Evolutionary conservation across 2,329 filamentous ascomycete species (phyloP).

Genomic region (Amauroascus niger): DNA sequence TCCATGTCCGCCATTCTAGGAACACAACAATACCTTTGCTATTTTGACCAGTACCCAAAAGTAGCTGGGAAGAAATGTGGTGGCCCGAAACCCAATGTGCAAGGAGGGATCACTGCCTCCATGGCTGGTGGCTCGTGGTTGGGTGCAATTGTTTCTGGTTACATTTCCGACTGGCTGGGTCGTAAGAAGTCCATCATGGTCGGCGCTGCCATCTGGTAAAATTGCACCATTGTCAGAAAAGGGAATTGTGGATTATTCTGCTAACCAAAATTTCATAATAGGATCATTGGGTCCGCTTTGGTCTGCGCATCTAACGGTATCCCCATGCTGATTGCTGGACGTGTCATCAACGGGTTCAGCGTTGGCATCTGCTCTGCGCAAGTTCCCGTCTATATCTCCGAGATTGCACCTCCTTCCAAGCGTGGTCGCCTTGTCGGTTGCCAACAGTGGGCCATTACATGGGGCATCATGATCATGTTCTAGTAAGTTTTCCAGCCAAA

Average conservation of each 20-base stretch:
- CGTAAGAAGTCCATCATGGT: slow-evolving; percentile 44
- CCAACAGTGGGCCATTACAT: slow-evolving; percentile 37
- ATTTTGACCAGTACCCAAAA: slow-evolving; percentile 50
- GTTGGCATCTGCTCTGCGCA: slow-evolving; percentile 37
- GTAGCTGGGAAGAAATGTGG: slow-evolving; percentile 33
- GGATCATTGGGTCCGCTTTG: slow-evolving; percentile 49
- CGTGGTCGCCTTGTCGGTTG: slow-evolving; percentile 35
- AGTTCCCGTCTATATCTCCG: slow-evolving; percentile 34
- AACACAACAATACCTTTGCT: slow-evolving; percentile 59
- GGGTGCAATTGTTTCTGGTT: slow-evolving; percentile 43
- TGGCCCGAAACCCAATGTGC: slow-evolving; percentile 44
- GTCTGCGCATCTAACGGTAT: slow-evolving; percentile 56
- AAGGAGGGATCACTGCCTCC: slow-evolving; percentile 52
- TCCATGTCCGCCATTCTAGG: slow-evolving; percentile 62
- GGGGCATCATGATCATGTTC: slow-evolving; percentile 50
- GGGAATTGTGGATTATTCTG: background rate
- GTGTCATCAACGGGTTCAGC: slow-evolving; percentile 36
- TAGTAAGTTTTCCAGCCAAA: slow-evolving; percentile 33
- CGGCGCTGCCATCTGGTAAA: slow-evolving; percentile 43
- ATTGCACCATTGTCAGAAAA: slow-evolving; percentile 12
- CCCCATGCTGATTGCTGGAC: slow-evolving; percentile 44
- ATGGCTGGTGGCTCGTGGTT: slow-evolving; percentile 64
- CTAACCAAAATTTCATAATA: slow-evolving; percentile 14
- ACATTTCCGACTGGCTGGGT: slow-evolving; percentile 29
- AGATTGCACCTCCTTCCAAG: slow-evolving; percentile 35